Evolutionary conservation across 371 early-diverging fungal species (phyloP), one percentile per base, ranked within the genome.

Genomic region (Apophysomyces sp.): DNA sequence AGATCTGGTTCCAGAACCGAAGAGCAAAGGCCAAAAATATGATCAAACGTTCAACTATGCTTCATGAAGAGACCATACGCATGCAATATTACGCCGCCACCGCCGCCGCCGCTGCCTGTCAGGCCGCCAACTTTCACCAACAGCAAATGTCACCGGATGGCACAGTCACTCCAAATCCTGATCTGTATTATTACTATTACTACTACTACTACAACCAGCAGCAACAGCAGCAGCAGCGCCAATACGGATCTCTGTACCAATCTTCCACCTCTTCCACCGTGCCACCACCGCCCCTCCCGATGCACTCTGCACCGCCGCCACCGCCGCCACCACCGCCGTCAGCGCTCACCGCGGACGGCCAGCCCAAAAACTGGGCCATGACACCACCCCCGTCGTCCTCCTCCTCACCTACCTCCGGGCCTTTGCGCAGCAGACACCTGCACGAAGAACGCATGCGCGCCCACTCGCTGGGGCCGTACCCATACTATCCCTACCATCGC

Each of bases 1-100:
- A 98, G 74, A 95, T 98, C 64, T 98, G 99, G 99, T 99, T 99
- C 85, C 99, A 99, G 75, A 99, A 98, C 86, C 87, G 95, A 63
- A 88, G 99, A 30, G 96, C 97, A 29, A 96, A 95, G 72, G 89
- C 89, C 16, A 96, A 95, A 76, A 89, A 81, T 55, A 81, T 81
- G 56, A 82, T 81, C n/a, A 84, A 84, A 62, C 62, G 81, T 21
- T 74, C 82, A 9, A 74, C 81, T 39, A 73, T 81, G 24, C 67
- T 81, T 13, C 83, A 84, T 59, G 77, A 83, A 61, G 82, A 85
- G 58, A 78, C 79, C 6, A 54, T 73, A 13, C 62, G 73, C 28
- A 68, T 68, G 66, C 80, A 77, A 41, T 75, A 77, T 29, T 73
- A 73, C 59, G 80, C 77, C 24, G 78, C 78, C 16, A 63, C 67